Evolutionary conservation across 108 stramenopile species (phyloP).

Genomic region (Discostella stelligeroides): DNA sequence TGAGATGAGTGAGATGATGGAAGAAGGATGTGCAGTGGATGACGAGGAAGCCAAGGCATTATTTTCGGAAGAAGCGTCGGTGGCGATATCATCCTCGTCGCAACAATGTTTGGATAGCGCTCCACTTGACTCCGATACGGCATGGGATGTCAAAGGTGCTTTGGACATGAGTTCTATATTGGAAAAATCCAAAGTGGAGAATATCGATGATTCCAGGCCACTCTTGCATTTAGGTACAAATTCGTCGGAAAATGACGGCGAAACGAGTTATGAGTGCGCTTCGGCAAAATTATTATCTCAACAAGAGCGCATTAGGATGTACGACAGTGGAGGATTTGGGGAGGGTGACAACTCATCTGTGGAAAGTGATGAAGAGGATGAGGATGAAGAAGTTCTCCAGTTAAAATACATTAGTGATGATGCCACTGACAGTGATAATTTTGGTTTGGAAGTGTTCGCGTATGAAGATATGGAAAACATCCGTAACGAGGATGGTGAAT

Average conservation of each 20-base stretch:
- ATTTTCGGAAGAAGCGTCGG: conserved; percentile 3
- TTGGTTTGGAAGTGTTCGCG: not conserved
- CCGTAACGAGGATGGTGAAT: conserved; percentile 17
- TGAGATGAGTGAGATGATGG: conserved; percentile 8
- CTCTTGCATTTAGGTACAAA: conserved; percentile 19
- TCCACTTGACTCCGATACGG: not conserved
- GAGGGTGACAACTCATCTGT: conserved; percentile 48
- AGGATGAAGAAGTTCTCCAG: conserved; percentile 4
- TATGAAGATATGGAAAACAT: conserved; percentile 5
- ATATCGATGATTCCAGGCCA: conserved; percentile 11
- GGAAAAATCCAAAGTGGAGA: conserved; percentile 19
- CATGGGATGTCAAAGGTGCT: conserved; percentile 23
- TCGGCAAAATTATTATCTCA: conserved; percentile 37
- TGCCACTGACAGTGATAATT: not conserved
- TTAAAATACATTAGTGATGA: conserved; percentile 5
- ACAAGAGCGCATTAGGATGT: conserved; percentile 36
- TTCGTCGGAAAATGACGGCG: conserved; percentile 10
- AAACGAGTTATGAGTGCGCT: not conserved
- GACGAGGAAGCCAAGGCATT: conserved; percentile 12
- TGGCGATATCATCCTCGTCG: not conserved
- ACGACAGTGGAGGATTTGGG: conserved; percentile 35
- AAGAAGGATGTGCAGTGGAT: not conserved
- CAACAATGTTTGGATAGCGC: not conserved
- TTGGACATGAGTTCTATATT: conserved; percentile 5
- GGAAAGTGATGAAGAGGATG: conserved; percentile 14